Conservation (phyloP, 2,329 filamentous ascomycete genomes). For the Pestalotiopsis sp. region DNA sequence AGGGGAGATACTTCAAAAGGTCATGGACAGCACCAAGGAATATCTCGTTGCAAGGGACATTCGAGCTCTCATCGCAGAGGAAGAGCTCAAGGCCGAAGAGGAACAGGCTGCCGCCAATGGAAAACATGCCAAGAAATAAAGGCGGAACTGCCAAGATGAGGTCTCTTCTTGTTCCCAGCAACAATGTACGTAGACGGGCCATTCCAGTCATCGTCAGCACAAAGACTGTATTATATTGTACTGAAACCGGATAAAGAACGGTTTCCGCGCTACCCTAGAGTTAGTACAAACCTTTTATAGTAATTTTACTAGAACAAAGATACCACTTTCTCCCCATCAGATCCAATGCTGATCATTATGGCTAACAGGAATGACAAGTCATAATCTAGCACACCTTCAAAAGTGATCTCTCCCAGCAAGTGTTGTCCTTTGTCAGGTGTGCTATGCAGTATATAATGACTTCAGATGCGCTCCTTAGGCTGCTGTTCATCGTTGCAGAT, state of each 20-base stretch:
- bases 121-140: constrained; percentile 20
- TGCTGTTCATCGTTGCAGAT: too few species aligned
- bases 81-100: constrained; percentile 48
- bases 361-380: too few species aligned
- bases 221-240: neutral
- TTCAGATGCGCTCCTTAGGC: too few species aligned
- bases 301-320: too few species aligned
- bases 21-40: constrained; percentile 76
- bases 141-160: too few species aligned
- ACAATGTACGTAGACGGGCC: neutral
- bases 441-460: too few species aligned
- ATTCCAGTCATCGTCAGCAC: neutral
- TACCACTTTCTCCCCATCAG: too few species aligned
- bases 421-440: too few species aligned
- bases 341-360: too few species aligned
- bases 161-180: neutral
- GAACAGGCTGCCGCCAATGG: constrained; percentile 21
- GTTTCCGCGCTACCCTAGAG: neutral
- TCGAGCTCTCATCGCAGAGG: constrained; percentile 66
- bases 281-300: neutral
- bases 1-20: constrained; percentile 66
- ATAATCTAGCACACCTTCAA: too few species aligned
- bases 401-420: too few species aligned
- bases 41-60: constrained; percentile 81
- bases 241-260: neutral